phyloP scores from a whole-genome alignment of 176 grass and related monocot species.

The Ensete ventricosum region DNA sequence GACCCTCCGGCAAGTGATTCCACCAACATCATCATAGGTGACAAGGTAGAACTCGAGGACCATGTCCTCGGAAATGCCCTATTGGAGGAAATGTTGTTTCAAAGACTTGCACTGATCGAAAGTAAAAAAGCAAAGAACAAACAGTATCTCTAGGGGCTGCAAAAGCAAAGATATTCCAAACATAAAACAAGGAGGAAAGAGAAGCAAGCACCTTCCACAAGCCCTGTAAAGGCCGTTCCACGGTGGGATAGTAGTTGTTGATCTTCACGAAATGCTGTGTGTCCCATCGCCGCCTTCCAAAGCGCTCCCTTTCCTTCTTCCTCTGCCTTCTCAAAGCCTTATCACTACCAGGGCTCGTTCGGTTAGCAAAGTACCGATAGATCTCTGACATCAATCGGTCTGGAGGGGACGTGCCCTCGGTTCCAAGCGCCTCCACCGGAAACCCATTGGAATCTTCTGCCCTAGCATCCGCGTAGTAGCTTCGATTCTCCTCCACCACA shows the following conservation, averaged over 20 bases:
- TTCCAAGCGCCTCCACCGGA: conserved; percentile 21
- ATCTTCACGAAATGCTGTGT: conserved; percentile 53
- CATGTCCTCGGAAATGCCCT: conserved; percentile 74
- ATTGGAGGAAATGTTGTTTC: conserved; percentile 20
- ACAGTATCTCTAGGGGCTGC: no score
- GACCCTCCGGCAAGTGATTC: conserved; percentile 70
- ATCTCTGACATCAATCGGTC: conserved; percentile 41
- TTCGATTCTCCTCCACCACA: conserved; percentile 29
- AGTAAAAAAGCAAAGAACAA: background rate
- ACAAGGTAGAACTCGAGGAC: conserved; percentile 82
- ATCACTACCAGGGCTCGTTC: conserved; percentile 33
- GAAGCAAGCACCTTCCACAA: conserved; percentile 58
- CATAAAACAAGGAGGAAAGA: background rate
- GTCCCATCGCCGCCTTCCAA: conserved; percentile 36
- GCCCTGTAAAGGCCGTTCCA: conserved; percentile 39
- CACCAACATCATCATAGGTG: conserved; percentile 75
- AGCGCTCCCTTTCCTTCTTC: conserved; percentile 31
- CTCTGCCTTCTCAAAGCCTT: conserved; percentile 25
- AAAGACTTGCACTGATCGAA: background rate
- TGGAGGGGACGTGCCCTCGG: conserved; percentile 39
- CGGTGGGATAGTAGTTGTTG: conserved; percentile 27
- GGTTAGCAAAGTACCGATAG: conserved; percentile 56
- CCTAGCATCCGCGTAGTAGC: conserved; percentile 8
- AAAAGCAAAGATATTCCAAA: background rate
- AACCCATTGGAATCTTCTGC: background rate